phyloP scores from a whole-genome alignment of 345 rosid species.

The Clausena lansium region DNA sequence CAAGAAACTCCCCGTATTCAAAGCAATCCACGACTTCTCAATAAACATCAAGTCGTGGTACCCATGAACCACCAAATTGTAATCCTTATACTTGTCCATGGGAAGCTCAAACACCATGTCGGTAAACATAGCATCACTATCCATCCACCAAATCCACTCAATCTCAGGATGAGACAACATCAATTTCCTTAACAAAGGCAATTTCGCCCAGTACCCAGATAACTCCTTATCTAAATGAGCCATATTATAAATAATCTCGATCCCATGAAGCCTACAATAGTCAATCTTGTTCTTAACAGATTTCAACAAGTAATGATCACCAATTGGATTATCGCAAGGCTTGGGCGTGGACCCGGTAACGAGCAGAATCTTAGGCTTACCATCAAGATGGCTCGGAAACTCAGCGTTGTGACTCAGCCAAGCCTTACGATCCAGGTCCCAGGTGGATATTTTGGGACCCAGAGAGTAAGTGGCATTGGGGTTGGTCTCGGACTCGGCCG shows the following conservation, averaged over 20 bases:
- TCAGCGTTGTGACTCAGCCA: conserved; percentile 70
- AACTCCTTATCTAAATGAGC: conserved; percentile 92
- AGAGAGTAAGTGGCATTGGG: conserved; percentile 66
- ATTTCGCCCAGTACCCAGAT: conserved; percentile 95
- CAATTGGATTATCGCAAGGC: conserved; percentile 90
- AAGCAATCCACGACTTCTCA: conserved; percentile 90
- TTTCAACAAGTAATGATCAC: conserved; percentile 86
- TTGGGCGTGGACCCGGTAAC: conserved; percentile 88
- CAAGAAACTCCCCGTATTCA: conserved; percentile 92
- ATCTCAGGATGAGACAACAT: conserved; percentile 92
- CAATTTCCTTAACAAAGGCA: conserved; percentile 82
- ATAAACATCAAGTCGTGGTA: conserved; percentile 83
- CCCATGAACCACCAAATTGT: conserved; percentile 87
- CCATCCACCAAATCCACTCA: conserved; percentile 99
- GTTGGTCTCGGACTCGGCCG: conserved; percentile 45
- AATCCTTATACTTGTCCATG: conserved; percentile 44
- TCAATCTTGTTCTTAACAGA: conserved; percentile 90
- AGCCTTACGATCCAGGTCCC: conserved; percentile 64
- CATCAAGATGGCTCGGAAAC: conserved; percentile 61
- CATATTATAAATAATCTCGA: conserved; percentile 94
- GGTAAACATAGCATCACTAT: conserved; percentile 94
- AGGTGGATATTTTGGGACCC: conserved; percentile 65
- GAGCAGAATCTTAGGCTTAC: conserved; percentile 70
- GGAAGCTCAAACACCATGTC: conserved; percentile 95
- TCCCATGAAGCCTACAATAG: conserved; percentile 94